Base-by-base conservation (phyloP, 163 green algal genomes). In the Chlamydomonas reinhardtii region DNA sequence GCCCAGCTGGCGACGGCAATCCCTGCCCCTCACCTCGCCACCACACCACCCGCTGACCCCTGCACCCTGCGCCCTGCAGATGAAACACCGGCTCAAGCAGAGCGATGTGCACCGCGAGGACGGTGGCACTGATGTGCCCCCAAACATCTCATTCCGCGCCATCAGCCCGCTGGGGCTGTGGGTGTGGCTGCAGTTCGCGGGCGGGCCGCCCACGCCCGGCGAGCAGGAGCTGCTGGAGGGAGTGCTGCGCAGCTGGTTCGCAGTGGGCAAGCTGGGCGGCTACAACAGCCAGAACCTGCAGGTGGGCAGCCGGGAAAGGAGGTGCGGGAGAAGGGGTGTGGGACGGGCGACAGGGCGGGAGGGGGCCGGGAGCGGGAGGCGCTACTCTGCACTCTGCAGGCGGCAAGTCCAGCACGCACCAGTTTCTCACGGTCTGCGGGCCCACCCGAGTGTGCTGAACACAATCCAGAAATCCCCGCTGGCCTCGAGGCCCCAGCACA, bases 261-360 rank as follows among this genome's bases (percentile, higher is more conserved):
- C 98, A 74, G 64, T 99, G 32, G 97, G 97, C 43, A 97, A 97
- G 77, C 85, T 99, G 37, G 97, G 97, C 0, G 97, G 91, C 37
- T 99, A 93, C 94, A 98, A 99, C 90, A 93, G 92, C 9, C 65
- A 85, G 9, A 98, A 98, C 91, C 74, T 99, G 76, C 96, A 99
- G 94, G 94, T 96, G 43, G 43, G 71, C 9, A 3, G n/a, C 11
- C 17, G 31, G 2, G 31, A 14, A 15, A 15, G 66, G 66, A 69
- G 35, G 27, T 2, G 25, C 17, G 6, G 14, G 31, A 64, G 32
- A n/a, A n/a, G n/a, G n/a, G n/a, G n/a, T n/a, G n/a, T n/a, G n/a
- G n/a, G n/a, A n/a, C n/a, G n/a, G n/a, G n/a, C n/a, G n/a, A n/a
- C n/a, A n/a, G 12, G 52, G 74, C 22, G n/a, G 59, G 32, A 17